Percentiles rank a stretch among this genome's conserved stretches.
Evolutionary conservation across 768 basidiomycete genomes (phyloP).

Genomic region (Mrakia hoshinonis): DNA sequence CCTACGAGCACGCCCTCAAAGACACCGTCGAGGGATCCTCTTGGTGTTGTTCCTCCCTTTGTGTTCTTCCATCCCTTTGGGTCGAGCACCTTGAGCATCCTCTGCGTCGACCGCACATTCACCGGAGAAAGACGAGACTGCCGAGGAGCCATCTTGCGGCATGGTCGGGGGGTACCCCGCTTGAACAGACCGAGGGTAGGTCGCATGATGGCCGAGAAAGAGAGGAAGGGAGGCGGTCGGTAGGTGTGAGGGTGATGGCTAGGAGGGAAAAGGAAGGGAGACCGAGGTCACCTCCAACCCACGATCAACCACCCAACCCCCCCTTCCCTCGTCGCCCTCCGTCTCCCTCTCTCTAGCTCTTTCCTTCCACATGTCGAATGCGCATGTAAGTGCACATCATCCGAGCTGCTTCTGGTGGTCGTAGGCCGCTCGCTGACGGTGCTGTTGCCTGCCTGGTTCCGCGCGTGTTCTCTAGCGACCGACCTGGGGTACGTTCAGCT

Average conservation of each 20-base stretch:
- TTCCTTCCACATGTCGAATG: slow-evolving; percentile 11
- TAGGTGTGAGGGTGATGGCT: too few relatives aligned
- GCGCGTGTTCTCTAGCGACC: slow-evolving; percentile 10
- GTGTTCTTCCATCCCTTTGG: not conserved
- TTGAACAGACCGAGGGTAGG: not conserved
- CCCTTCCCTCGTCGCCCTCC: not conserved
- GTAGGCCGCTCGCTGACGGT: not conserved
- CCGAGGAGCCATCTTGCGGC: not conserved
- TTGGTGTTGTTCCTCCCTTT: not conserved
- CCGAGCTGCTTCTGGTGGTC: not conserved
- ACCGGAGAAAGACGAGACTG: too few relatives aligned
- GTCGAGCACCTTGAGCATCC: not conserved
- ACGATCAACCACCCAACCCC: not conserved
- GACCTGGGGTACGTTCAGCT: slow-evolving; percentile 18
- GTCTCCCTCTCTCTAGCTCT: not conserved
- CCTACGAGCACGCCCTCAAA: not conserved
- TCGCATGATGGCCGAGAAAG: not conserved
- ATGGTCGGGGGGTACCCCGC: too few relatives aligned
- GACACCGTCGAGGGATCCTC: not conserved
- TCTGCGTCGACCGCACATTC: not conserved
- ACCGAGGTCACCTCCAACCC: too few relatives aligned
- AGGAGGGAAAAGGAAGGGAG: too few relatives aligned
- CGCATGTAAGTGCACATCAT: slow-evolving; percentile 7
- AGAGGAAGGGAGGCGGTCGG: too few relatives aligned
- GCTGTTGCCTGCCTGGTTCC: not conserved